These are phyloP conservation scores for Cichorium intybus DNA, from an alignment of 140 eudicot genomes.

Conservation along the genomic window DNA sequence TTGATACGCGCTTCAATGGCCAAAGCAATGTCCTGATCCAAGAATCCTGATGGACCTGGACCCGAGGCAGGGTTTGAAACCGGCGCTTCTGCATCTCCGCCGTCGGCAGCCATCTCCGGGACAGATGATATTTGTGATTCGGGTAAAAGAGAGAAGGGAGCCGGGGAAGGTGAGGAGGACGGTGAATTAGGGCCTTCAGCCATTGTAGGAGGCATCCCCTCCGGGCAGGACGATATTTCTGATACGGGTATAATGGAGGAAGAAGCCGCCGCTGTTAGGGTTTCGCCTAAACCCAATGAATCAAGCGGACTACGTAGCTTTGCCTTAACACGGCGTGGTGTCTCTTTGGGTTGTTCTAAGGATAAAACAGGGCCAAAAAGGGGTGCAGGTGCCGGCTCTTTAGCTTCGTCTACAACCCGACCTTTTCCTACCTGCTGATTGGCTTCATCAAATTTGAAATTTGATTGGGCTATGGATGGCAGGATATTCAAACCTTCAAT, in stretches of 20 bases:
- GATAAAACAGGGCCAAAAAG: neutral
- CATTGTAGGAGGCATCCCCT: no score
- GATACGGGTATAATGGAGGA: neutral
- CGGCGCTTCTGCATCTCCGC: no score
- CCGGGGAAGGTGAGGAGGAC: no score
- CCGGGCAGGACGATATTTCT: no score
- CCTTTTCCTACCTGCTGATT: conserved; percentile 8
- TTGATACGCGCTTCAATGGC: conserved; percentile 31
- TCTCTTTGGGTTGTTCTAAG: neutral
- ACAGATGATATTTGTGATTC: neutral
- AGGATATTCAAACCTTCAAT: conserved; percentile 34
- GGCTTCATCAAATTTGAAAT: neutral
- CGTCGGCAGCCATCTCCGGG: no score
- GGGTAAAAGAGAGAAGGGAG: no score
- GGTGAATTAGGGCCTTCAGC: no score
- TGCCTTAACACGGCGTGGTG: neutral
- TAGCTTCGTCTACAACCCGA: conserved; percentile 13
- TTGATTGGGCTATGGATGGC: conserved; percentile 25
- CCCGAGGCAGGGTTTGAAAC: neutral
- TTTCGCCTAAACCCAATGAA: no score
- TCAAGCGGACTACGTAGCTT: no score
- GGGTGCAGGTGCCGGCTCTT: neutral
- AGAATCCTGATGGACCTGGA: conserved; percentile 12
- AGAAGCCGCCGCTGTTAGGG: neutral
- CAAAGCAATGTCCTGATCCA: conserved; percentile 35